Evolutionary conservation across 352 stramenopile species (phyloP).

Genomic region (Pythium rishiriense): DNA sequence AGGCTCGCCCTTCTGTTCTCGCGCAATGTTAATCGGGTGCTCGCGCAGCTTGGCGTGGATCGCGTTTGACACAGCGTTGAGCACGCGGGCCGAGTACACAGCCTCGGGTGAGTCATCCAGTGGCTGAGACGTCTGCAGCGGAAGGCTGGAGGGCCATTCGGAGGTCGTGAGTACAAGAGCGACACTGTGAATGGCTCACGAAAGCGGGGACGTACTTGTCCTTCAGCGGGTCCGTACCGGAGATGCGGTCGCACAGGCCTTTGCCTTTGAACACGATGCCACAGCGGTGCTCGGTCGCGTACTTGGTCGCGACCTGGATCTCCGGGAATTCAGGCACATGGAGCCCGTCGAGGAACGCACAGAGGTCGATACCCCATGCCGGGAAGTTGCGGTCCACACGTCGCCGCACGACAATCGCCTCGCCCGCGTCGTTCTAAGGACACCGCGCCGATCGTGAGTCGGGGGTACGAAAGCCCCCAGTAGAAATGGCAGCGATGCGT

Average conservation of each 20-base stretch:
- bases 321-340: constrained; percentile 59
- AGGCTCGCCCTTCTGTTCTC: constrained; percentile 48
- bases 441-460: not conserved
- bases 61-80: constrained; percentile 75
- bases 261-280: constrained; percentile 85
- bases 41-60: constrained; percentile 62
- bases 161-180: too few species aligned
- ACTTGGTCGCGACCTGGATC: constrained; percentile 76
- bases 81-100: constrained; percentile 67
- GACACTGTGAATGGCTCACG: too few species aligned
- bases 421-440: constrained; percentile 46
- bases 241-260: constrained; percentile 83
- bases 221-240: constrained; percentile 85
- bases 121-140: constrained; percentile 56
- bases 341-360: constrained; percentile 68
- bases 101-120: constrained; percentile 66
- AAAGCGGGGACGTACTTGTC: constrained; percentile 66
- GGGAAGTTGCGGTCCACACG: constrained; percentile 87
- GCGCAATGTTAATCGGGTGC: constrained; percentile 79
- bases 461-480: not conserved
- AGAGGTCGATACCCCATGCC: constrained; percentile 81
- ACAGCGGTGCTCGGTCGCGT: constrained; percentile 87
- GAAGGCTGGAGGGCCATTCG: constrained; percentile 40
- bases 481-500: not conserved
- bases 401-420: constrained; percentile 66